Base-by-base conservation (phyloP, 352 stramenopile genomes). In the Phytophthora pluvialis region DNA sequence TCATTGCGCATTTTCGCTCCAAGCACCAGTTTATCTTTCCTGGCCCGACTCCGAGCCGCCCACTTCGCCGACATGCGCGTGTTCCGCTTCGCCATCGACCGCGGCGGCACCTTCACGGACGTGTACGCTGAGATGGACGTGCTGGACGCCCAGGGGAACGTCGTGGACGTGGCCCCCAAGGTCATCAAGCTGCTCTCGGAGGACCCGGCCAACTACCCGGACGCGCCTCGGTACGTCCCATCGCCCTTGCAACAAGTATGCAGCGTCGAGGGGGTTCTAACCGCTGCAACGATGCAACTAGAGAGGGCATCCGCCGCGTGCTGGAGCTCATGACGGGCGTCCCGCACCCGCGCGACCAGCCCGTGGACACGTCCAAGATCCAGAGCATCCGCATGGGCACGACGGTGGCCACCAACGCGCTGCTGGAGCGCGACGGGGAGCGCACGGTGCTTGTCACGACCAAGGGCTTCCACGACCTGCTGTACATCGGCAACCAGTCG, bases 401-500 rank as follows among this genome's bases (percentile, higher is more conserved):
- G 8, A 99, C 98, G 4, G 98, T 99, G 11, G 98, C 98, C 2
- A 99, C 98, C n/a, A 99, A 99, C 72, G 98, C 97, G 5, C 80
- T 99, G 67, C 75, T 99, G 32, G 98, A 99, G 78, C 81, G 97
- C 43, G 83, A 99, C 53, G 98, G 98, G 18, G 96, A 98, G 66
- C 82, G 88, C 16, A 98, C 94, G 60, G 97, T 91, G 46, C 81
- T 99, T 3, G 75, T 99, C 6, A 98, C 93, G 10, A 99, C 97
- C 9, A 80, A 94, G 55, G 97, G 97, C 39, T 99, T 99, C 78
- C 80, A 81, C 38, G 97, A 99, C 77, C 73, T 99, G 51, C 83
- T 99, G 21, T 95, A 98, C 75, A 99, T 99, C 80, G 97, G 97
- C 29, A 99, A 99, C 77, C 98, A 99, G 78, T 95, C 93, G n/a